Percentiles rank a stretch among this genome's conserved stretches.
Conservation (phyloP, 371 early-diverging fungal genomes). For the Nosema bombycis region DNA sequence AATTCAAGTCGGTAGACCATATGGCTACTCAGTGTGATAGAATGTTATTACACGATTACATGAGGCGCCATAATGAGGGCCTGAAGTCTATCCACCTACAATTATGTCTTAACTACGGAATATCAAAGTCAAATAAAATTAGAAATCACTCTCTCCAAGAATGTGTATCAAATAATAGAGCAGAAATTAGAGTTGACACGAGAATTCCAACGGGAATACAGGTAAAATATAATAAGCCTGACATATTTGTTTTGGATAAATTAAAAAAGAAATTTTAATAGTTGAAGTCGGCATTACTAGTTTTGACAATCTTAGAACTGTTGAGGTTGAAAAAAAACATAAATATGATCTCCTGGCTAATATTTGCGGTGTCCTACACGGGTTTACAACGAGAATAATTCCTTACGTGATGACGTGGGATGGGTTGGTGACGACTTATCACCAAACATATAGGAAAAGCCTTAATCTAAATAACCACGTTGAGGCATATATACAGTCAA, state of each 20-base stretch:
- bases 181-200: slow-evolving; percentile 1
- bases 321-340: not conserved
- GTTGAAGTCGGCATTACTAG: slow-evolving; percentile 1
- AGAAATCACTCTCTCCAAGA: slow-evolving; percentile 1
- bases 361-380: not conserved
- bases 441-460: not conserved
- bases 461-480: not conserved
- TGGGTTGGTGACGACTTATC: not conserved
- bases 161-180: not conserved
- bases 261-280: slow-evolving; percentile 4
- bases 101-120: not conserved
- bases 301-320: not conserved
- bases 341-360: not conserved
- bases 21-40: slow-evolving; percentile 9
- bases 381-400: not conserved
- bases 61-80: not conserved
- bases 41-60: not conserved
- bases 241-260: not conserved
- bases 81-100: not conserved
- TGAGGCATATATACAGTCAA: not conserved
- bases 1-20: slow-evolving; percentile 1
- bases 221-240: not conserved
- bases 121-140: not conserved
- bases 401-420: not conserved
- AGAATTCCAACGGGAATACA: not conserved